Evolutionary conservation across 2,329 filamentous ascomycete species (phyloP).

Genomic region (Hortaea werneckii): DNA sequence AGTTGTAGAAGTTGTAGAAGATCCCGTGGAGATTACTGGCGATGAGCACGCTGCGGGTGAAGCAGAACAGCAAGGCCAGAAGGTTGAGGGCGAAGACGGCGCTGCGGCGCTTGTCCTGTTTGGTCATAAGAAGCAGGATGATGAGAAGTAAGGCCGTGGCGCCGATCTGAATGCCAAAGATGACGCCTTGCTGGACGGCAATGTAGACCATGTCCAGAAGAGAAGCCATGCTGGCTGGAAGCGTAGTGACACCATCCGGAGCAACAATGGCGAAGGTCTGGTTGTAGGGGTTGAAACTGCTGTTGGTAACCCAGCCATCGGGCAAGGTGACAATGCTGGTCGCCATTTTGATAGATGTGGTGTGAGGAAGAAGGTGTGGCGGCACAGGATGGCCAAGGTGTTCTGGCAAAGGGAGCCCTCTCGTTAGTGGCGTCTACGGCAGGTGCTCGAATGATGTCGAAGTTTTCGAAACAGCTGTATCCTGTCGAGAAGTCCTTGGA

Average conservation of each 20-base stretch:
- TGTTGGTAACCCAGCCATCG: constrained; percentile 7
- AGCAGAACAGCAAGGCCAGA: constrained; percentile 49
- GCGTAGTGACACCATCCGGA: constrained; percentile 32
- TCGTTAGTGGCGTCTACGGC: background rate
- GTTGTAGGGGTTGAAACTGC: constrained; percentile 39
- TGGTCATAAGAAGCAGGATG: constrained; percentile 58
- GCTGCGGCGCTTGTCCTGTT: constrained; percentile 52
- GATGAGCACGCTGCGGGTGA: constrained; percentile 49
- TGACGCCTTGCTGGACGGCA: constrained; percentile 40
- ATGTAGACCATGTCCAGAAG: constrained; percentile 31
- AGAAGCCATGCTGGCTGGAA: constrained; percentile 32
- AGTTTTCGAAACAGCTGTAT: background rate
- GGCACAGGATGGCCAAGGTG: background rate
- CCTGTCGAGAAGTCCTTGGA: no score
- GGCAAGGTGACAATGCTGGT: background rate
- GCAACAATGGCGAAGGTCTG: constrained; percentile 41
- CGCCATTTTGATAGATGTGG: constrained; percentile 2
- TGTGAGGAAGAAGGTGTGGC: background rate
- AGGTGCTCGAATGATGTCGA: background rate
- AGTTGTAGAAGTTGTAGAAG: constrained; percentile 43
- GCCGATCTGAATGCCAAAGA: constrained; percentile 62
- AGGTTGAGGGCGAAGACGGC: constrained; percentile 57
- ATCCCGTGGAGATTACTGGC: constrained; percentile 50
- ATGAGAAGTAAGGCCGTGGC: constrained; percentile 55
- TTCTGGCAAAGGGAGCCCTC: background rate